Conservation (phyloP, 2,329 filamentous ascomycete genomes). For the Colletotrichum sp. region DNA sequence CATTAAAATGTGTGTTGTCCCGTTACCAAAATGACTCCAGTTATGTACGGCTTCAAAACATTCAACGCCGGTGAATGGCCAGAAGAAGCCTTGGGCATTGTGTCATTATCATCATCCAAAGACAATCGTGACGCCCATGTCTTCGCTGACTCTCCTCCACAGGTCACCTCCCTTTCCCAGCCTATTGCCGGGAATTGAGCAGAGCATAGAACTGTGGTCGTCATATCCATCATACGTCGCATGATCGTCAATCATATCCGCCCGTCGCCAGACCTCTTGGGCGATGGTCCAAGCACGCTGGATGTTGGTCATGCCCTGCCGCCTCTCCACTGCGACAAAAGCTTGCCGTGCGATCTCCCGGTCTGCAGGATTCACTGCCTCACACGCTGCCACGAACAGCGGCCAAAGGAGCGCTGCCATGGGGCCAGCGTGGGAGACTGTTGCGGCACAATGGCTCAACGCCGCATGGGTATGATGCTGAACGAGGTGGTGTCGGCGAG, state of each 20-base stretch:
- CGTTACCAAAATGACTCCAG: neutral
- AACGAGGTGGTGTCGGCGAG: conserved; percentile 53
- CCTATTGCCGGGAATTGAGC: conserved; percentile 18
- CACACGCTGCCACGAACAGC: conserved; percentile 67
- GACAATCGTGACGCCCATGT: conserved; percentile 64
- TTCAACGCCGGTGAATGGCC: neutral
- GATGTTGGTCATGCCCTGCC: conserved; percentile 72
- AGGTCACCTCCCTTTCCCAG: conserved; percentile 41
- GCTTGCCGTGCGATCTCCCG: conserved; percentile 54
- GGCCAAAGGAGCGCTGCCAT: conserved; percentile 71
- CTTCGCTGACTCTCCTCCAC: conserved; percentile 62
- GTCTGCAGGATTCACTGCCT: conserved; percentile 56
- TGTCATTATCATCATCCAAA: conserved; percentile 51
- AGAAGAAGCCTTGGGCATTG: neutral
- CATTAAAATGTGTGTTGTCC: neutral
- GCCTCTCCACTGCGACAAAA: conserved; percentile 57
- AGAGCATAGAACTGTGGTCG: neutral
- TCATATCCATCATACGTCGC: conserved; percentile 13
- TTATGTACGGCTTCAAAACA: neutral
- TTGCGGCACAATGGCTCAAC: conserved; percentile 59
- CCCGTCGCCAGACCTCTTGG: conserved; percentile 64
- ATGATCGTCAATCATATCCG: conserved; percentile 41
- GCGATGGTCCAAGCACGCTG: conserved; percentile 65
- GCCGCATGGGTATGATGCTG: conserved; percentile 58
- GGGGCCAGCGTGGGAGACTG: conserved; percentile 60